Evolutionary conservation across 768 basidiomycete species (phyloP), one percentile per base, ranked within the genome.

Genomic region (Erythrobasidium yunnanense): DNA sequence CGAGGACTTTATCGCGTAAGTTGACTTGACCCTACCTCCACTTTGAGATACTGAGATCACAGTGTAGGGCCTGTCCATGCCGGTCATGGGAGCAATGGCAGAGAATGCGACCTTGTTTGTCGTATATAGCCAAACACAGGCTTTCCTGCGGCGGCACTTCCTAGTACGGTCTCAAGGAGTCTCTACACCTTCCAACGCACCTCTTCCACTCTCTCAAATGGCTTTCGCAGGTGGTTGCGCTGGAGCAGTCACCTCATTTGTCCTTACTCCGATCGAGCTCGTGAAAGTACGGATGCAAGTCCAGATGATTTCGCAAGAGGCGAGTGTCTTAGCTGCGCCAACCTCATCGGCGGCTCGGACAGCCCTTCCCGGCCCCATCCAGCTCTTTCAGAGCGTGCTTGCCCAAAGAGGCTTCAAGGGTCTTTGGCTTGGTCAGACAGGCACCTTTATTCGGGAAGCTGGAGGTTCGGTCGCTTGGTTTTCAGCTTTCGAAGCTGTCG

Each of bases 221-320:
- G 83, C 83, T 1, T 65, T 88, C 1, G 88, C 92, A 4, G 90
- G 87, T 11, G 88, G 84, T 0, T 87, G 86, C n/a, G 90, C 92
- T 1, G 93, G 93, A 2, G 80, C 85, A 15, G 78, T 85, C 8
- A 86, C 90, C 17, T 91, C 89, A 71, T 90, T 92, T 75, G 81
- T 91, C 55, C 78, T 97, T 87, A 95, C 91, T 0, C 92, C 92
- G 1, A 85, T 96, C 65, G 92, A 95, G 72, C 85, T 95, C 53
- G 83, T 96, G 66, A 95, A 97, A 77, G 95, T 90, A 79, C 89
- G 90, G 76, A 93, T 96, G 90, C 92, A 95, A 76, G 92, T 95
- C 1, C 90, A 93, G 74, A 86, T 89, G 83, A 83, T 93, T 22
- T 71, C 11, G 42, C 69, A 23, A 60, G 22, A 8, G 5, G 46